Base-by-base conservation (phyloP, 768 basidiomycete species). In the Mycena belliarum region DNA sequence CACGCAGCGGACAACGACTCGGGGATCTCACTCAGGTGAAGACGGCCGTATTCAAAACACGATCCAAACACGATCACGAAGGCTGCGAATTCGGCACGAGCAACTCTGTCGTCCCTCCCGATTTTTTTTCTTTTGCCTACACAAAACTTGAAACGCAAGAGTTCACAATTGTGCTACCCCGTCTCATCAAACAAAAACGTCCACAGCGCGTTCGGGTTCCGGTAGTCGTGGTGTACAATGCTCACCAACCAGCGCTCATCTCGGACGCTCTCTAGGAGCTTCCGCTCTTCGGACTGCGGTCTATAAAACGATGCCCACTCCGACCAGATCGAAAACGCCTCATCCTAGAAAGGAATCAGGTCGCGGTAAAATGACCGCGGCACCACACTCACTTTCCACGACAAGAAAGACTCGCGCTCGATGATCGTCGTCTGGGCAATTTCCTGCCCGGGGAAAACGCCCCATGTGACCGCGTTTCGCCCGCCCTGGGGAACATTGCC, bases 391-490 rank as follows among this genome's bases (percentile, higher is more conserved):
- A 95, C 96, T 88, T 95, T 98, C 97, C 97, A 99, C 0, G 93
- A 88, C 33, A 92, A 73, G 79, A 99, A 99, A 15, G 93, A 96
- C 68, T 94, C 89, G 48, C 84, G 84, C 68, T 98, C 97, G 33
- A 99, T 98, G 63, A 98, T 94, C 0, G 97, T 99, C 6, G 96
- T 92, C 67, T 98, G 96, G 2, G 88, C 84, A 44, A 99, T 89
- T 72, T 99, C 97, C 69, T 97, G 91, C 0, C 93, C 97, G 0
- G 95, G 93, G 71, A 99, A 99, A 7, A 98, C 88, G 54, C 95
- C 97, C 97, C 97, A 99, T 1, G 97, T 99, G 8, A 99, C 97
- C 0, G 95, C 95, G 71, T 98, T 98, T 54, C 91, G 83, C 15
- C 85, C 89, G 32, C 83, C 85, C 44, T 88, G 84, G 1, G 82